Conservation (phyloP, 2,329 filamentous ascomycete species). For the Venturia carpophila region DNA sequence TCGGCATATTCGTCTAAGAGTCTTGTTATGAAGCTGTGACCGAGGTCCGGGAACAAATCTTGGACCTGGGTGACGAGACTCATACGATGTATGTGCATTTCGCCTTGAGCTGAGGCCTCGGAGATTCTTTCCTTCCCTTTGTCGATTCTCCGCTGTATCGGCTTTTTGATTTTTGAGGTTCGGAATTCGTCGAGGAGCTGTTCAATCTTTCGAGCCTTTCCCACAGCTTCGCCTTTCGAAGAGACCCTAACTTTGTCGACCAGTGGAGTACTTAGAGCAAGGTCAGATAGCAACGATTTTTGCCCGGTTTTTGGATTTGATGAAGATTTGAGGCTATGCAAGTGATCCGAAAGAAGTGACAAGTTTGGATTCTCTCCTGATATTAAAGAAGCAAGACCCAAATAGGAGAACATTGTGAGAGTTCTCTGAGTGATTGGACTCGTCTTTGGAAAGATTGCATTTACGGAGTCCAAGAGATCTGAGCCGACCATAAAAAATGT, state of each 20-base stretch:
- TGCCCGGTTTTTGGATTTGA: constrained; percentile 43
- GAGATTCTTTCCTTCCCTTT: constrained; percentile 54
- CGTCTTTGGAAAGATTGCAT: constrained; percentile 56
- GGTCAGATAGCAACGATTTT: constrained; percentile 60
- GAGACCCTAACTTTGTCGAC: constrained; percentile 47
- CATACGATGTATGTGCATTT: constrained; percentile 71
- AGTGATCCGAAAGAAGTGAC: constrained; percentile 70
- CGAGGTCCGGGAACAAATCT: constrained; percentile 83
- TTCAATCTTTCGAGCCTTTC: constrained; percentile 49
- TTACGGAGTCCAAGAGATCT: constrained; percentile 75
- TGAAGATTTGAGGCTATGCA: constrained; percentile 72
- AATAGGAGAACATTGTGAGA: constrained; percentile 65
- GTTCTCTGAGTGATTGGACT: constrained; percentile 55
- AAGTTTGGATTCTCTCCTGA: constrained; percentile 60
- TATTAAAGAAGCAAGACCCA: constrained; percentile 64
- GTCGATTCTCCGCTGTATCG: constrained; percentile 50
- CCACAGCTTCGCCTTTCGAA: not conserved
- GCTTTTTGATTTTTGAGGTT: constrained; percentile 45
- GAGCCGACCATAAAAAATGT: constrained; percentile 70
- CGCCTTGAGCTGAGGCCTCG: constrained; percentile 33
- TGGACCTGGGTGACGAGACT: constrained; percentile 84
- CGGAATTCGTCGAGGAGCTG: constrained; percentile 53
- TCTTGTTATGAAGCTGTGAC: constrained; percentile 70
- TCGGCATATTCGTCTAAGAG: constrained; percentile 73
- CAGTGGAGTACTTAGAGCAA: constrained; percentile 74